Evolutionary conservation across 1,284 basidiomycete genomes (phyloP), one percentile per base, ranked within the genome.

Genomic region (Fomitopsis betulina): DNA sequence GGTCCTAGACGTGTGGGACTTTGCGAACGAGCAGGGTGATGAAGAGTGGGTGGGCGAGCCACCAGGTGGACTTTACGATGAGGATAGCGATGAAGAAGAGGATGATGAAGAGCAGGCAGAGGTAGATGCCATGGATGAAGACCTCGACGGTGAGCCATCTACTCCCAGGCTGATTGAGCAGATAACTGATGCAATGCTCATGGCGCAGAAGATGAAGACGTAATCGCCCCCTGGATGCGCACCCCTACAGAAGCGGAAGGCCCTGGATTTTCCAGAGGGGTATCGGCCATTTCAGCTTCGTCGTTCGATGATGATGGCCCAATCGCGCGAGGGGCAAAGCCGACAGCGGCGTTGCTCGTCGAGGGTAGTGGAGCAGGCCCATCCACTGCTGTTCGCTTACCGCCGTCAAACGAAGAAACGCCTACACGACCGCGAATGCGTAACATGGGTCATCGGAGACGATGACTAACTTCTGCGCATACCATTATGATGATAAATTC

Each of bases 1-100:
- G 5, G 85, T 90, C 59, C 75, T 93, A 51, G 91, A 93, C 65
- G 90, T 93, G 32, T 93, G 91, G 91, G 90, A 93, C 76, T 93
- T 93, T 70, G 89, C 87, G 4, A 79, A 75, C 49, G 86, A 85
- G 49, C 85, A 85, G 25, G 76, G 69, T 15, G 83, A 84, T 63
- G 79, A 84, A 39, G 81, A 81, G 53, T 68, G 60, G 68, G 73
- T 69, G 33, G 67, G 67, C n/a, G 67, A 68, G 56, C 66, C 67
- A 0, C 62, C 67, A 5, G 65, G 63, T 13, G 67, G 66, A 1
- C 30, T 66, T 45, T 68, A 68, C 55, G 80, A 82, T 60, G 77
- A 81, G 43, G 77, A 78, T 52, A 77, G 73, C 42, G 78, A 79
- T 43, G 71, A 82, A 54, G 76, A 76, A 27, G 81, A 83, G 23